phyloP scores from a whole-genome alignment of 2,329 filamentous ascomycete genomes.

The Colletotrichum karsti region DNA sequence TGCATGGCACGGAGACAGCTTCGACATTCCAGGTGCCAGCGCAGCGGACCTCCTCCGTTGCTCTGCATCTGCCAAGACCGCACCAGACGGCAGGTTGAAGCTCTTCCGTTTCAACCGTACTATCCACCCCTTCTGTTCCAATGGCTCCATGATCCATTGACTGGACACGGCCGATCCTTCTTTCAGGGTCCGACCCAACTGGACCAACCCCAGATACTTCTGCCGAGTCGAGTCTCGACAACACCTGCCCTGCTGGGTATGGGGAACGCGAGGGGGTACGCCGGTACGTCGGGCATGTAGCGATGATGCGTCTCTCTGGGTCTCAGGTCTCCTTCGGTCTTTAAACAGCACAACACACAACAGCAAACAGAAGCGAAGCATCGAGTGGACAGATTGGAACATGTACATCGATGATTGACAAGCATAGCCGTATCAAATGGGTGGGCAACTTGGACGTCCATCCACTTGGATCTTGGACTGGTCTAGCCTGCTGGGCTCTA shows the following conservation, averaged over 20 bases:
- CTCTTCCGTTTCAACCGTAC: slow-evolving; percentile 28
- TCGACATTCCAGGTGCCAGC: slow-evolving; percentile 19
- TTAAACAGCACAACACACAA: too few relatives aligned
- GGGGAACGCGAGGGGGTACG: background rate
- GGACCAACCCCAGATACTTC: slow-evolving; percentile 21
- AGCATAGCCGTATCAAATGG: background rate
- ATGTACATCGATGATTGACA: background rate
- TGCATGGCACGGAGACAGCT: slow-evolving; percentile 13
- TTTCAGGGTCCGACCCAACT: slow-evolving; percentile 28
- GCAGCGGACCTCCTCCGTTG: slow-evolving; percentile 19
- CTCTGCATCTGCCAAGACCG: slow-evolving; percentile 25
- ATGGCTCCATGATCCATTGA: slow-evolving; percentile 8
- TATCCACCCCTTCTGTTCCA: slow-evolving; percentile 8
- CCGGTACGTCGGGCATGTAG: background rate
- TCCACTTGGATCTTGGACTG: slow-evolving; percentile 22
- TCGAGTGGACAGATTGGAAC: background rate
- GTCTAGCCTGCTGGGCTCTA: slow-evolving; percentile 24
- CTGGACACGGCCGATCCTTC: slow-evolving; percentile 26
- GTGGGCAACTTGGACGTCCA: slow-evolving; percentile 16
- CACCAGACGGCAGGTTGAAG: slow-evolving; percentile 24
- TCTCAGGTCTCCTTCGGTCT: background rate
- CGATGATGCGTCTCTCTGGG: background rate
- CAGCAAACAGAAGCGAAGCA: background rate
- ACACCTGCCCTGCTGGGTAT: slow-evolving; percentile 2
- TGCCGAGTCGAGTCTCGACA: too few relatives aligned